Percentiles rank a stretch among this genome's conserved stretches.
Conservation (phyloP, 306 rosid species). For the Acacia confusa region DNA sequence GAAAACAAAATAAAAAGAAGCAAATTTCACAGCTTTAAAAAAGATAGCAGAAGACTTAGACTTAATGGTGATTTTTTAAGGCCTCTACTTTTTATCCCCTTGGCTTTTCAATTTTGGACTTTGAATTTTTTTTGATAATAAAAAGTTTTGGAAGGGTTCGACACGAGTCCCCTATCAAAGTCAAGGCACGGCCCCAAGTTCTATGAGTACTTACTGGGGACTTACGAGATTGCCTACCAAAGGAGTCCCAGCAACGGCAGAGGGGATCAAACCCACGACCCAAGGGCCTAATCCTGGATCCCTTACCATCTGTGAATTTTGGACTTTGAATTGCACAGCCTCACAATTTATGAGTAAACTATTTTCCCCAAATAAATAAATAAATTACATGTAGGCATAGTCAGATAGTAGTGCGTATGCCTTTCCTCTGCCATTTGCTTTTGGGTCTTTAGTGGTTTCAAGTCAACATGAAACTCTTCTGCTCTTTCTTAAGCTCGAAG, state of each 20-base stretch:
- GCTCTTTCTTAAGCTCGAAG: conserved; percentile 44
- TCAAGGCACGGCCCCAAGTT: too few relatives aligned
- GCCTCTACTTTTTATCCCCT: not conserved
- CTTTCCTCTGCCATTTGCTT: not conserved
- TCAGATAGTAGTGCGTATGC: not conserved
- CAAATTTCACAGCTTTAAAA: not conserved
- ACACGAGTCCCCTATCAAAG: too few relatives aligned
- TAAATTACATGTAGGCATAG: not conserved
- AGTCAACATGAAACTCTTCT: not conserved
- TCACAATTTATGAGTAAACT: not conserved
- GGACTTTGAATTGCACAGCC: not conserved
- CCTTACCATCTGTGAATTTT: too few relatives aligned
- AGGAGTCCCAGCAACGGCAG: too few relatives aligned
- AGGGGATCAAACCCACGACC: too few relatives aligned
- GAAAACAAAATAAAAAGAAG: not conserved
- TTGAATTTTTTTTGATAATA: too few relatives aligned
- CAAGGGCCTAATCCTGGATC: too few relatives aligned
- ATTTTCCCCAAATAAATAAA: not conserved
- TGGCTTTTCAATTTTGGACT: not conserved
- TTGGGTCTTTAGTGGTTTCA: not conserved
- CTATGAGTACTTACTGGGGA: too few relatives aligned
- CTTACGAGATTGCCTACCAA: too few relatives aligned
- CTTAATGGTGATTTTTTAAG: not conserved
- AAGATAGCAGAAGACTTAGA: not conserved
- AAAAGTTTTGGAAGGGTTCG: too few relatives aligned